Evolutionary conservation across 177 flowering plant genomes (phyloP).

Genomic region (Vitis hybrid): DNA sequence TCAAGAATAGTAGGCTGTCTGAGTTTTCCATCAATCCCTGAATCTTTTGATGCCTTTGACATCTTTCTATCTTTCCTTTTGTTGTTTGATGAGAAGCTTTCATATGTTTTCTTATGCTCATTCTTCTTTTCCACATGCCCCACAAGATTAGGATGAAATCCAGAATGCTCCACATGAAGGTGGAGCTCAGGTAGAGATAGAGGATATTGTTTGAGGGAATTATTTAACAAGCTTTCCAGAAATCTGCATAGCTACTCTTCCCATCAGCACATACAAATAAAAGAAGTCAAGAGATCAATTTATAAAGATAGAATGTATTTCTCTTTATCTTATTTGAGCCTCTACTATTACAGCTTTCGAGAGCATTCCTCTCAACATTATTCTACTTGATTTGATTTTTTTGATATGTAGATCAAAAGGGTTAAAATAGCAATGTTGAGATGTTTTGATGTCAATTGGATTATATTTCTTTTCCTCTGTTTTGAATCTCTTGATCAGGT

Average conservation of each 20-base stretch:
- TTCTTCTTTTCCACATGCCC: slow-evolving; percentile 34
- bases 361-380: too few species aligned
- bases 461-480: too few species aligned
- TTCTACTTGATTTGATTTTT: too few species aligned
- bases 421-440: too few species aligned
- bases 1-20: slow-evolving; percentile 73
- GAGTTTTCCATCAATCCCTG: slow-evolving; percentile 37
- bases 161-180: slow-evolving; percentile 34
- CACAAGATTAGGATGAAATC: slow-evolving; percentile 22
- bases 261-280: slow-evolving; percentile 6
- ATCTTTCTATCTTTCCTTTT: slow-evolving; percentile 35
- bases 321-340: too few species aligned
- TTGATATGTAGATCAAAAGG: too few species aligned
- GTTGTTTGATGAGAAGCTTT: slow-evolving; percentile 19
- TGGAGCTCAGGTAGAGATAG: slow-evolving; percentile 61
- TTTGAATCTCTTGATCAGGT: too few species aligned
- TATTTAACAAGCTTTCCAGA: slow-evolving; percentile 65
- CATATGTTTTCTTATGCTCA: slow-evolving; percentile 33
- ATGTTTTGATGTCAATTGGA: too few species aligned
- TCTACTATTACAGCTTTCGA: too few species aligned
- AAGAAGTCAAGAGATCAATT: background rate
- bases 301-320: too few species aligned
- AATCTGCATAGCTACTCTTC: slow-evolving; percentile 43
- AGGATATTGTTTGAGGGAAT: slow-evolving; percentile 38
- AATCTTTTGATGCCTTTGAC: slow-evolving; percentile 21